Conservation (phyloP, 495 filamentous ascomycete species). For the Lentithecium fluviatile region DNA sequence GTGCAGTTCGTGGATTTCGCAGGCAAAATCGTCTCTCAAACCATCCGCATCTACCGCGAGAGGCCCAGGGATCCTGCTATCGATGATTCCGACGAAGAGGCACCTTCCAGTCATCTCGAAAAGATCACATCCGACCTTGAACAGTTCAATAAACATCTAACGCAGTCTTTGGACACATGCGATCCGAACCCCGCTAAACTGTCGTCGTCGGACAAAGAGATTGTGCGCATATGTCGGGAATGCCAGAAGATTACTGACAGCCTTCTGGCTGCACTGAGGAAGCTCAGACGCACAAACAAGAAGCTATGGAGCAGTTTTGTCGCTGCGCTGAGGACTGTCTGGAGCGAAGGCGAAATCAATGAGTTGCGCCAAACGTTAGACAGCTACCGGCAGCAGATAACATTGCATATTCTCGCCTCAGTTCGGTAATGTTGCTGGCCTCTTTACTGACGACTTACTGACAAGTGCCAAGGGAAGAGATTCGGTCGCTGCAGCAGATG, state of each 20-base stretch:
- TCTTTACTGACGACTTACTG: not conserved
- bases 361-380: constrained; percentile 4
- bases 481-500: too few relatives aligned
- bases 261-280: not conserved
- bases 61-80: not conserved
- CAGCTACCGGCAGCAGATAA: constrained; percentile 14
- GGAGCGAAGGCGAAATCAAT: constrained; percentile 8
- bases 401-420: constrained; percentile 4
- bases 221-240: not conserved
- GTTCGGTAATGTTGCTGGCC: not conserved
- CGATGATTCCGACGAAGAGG: not conserved
- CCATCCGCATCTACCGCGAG: not conserved
- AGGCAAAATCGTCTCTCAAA: not conserved
- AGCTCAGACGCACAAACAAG: not conserved
- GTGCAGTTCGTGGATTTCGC: constrained; percentile 15
- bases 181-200: too few relatives aligned
- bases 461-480: not conserved
- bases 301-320: constrained; percentile 9
- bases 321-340: constrained; percentile 7
- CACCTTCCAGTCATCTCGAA: not conserved
- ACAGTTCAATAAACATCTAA: too few relatives aligned
- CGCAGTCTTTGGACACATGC: too few relatives aligned
- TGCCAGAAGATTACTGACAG: not conserved
- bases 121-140: not conserved
- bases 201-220: too few relatives aligned